Evolutionary conservation across 2,329 filamentous ascomycete species (phyloP).

Genomic region (Fusarium pseudonygamai): DNA sequence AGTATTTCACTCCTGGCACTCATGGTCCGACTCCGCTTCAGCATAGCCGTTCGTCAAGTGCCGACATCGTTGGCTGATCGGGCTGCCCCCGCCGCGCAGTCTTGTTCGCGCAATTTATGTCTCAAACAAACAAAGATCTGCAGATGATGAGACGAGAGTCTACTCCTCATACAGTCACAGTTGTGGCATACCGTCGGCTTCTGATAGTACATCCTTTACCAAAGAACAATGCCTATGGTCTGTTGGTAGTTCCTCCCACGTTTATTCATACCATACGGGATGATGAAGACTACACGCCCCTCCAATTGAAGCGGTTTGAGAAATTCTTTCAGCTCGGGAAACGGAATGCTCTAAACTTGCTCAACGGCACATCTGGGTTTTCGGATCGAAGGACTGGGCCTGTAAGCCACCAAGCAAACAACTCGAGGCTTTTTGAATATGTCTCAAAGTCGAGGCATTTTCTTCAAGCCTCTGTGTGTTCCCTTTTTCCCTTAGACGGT

Average conservation of each 20-base stretch:
- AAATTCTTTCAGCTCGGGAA: not conserved
- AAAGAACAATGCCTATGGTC: conserved; percentile 10
- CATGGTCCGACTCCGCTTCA: not conserved
- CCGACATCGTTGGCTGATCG: conserved; percentile 10
- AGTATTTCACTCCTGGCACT: not conserved
- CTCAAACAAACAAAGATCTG: not conserved
- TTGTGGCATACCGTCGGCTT: not conserved
- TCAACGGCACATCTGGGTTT: not conserved
- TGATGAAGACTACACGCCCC: conserved; percentile 1
- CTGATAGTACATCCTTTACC: not conserved
- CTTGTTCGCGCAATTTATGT: not conserved
- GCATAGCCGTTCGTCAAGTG: conserved; percentile 25
- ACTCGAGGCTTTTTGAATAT: not conserved
- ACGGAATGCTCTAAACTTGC: not conserved
- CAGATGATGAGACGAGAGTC: not conserved
- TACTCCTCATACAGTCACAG: not conserved
- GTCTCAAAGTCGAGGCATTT: not conserved
- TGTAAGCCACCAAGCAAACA: conserved; percentile 5
- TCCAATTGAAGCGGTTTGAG: not conserved
- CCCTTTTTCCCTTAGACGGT: not conserved
- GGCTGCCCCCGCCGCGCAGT: not conserved
- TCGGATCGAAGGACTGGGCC: not conserved
- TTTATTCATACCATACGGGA: conserved; percentile 10
- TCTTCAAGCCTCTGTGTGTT: not conserved
- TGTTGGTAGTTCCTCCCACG: not conserved